These are phyloP conservation scores for Neodidymelliopsis sp. DNA, from an alignment of 2,329 filamentous ascomycete species.

Conservation along the genomic window DNA sequence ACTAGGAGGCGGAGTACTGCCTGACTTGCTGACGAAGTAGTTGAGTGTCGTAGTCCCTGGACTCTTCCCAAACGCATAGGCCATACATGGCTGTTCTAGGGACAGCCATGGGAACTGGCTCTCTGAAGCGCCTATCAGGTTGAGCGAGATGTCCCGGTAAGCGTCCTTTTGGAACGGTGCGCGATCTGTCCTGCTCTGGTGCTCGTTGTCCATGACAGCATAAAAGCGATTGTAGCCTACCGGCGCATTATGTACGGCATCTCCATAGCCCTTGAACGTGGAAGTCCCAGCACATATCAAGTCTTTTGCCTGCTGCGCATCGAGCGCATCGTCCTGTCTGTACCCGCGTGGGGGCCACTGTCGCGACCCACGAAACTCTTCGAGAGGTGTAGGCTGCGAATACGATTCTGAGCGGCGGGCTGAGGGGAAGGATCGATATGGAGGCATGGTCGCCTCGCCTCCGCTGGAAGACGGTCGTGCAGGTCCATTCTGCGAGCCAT, in stretches of 20 bases:
- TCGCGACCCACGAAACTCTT: constrained; percentile 46
- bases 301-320: constrained; percentile 45
- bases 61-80: constrained; percentile 70
- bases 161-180: constrained; percentile 45
- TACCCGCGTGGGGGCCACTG: constrained; percentile 52
- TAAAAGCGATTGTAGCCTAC: constrained; percentile 50
- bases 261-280: constrained; percentile 51
- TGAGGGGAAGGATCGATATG: constrained; percentile 34
- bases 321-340: constrained; percentile 42
- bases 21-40: constrained; percentile 69
- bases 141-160: constrained; percentile 49
- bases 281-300: constrained; percentile 49
- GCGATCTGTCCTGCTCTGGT: constrained; percentile 49
- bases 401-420: constrained; percentile 45
- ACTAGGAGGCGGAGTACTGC: constrained; percentile 63
- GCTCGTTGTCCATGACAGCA: constrained; percentile 50
- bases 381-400: constrained; percentile 47
- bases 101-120: constrained; percentile 69
- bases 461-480: constrained; percentile 44
- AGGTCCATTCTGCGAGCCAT: constrained; percentile 45
- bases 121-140: constrained; percentile 45
- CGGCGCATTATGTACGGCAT: constrained; percentile 47
- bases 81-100: constrained; percentile 76
- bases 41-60: constrained; percentile 77
- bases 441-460: constrained; percentile 37